Base-by-base conservation (phyloP, 371 early-diverging fungal species). In the Parasitella parasitica region DNA sequence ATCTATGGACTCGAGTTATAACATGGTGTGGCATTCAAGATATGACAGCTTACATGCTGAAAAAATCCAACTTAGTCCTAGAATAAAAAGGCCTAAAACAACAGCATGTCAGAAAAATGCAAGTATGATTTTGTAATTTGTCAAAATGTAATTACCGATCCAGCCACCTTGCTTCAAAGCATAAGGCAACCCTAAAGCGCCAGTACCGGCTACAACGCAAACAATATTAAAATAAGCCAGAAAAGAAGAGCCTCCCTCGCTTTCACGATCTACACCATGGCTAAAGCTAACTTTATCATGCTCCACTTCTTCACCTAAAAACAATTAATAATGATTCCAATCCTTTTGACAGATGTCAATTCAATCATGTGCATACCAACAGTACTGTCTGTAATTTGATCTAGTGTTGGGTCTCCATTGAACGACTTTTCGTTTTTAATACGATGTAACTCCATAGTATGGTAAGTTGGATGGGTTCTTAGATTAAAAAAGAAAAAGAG, bases 161-260 rank as follows among this genome's bases (percentile, higher is more conserved):
- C 96, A 96, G 4, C 95, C 95, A 32, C 91, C 88, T 59, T 90
- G 86, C 26, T 74, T 83, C 13, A 96, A 73, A 27, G 94, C 91
- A 59, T 83, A 89, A 16, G 94, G 93, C 15, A 96, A 80, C 54
- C 93, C 92, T 12, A 94, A 78, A 13, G 93, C 86, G 27, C 95
- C 96, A 7, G 91, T 90, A 35, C 94, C 95, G 4, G 93, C 92
- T 15, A 92, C 85, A 6, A 94, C 90, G 76, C 93, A 90, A 12
- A 89, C 89, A 22, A 90, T 73, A 64, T 87, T 90, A 38, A 85
- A 79, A 60, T 83, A 86, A 16, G 88, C 82, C n/a, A 71, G 65
- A 52, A 82, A 82, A 36, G 66, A 63, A 5, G 69, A 69, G 0
- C 62, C 66, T 7, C 77, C 71, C 52, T 73, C 66, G 7, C 54